Evolutionary conservation across 2,329 filamentous ascomycete species (phyloP), one percentile per base, ranked within the genome.

Genomic region (Colletotrichum phormii): DNA sequence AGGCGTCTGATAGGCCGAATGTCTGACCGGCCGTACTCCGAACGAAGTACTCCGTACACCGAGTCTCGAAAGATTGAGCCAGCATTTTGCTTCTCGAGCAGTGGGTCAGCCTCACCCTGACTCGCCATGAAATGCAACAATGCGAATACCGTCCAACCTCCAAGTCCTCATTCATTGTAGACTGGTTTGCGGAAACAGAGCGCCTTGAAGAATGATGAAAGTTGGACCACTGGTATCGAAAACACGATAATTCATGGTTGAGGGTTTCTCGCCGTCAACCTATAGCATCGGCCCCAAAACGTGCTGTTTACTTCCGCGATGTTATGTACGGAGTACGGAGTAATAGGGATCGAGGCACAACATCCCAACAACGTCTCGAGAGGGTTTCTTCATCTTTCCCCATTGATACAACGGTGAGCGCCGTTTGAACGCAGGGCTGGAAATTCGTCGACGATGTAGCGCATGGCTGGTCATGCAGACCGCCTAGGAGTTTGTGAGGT

Each of bases 401-500:
- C 26, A 24, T 49, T 66, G 64, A 58, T 31, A 37, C 49, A 64
- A 62, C 42, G 42, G 24, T 53, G 49, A 64, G 24, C 22, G 29
- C 49, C 24, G 53, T 55, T 55, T 15, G 15, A 29, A 53, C 13
- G 62, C 49, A 54, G 22, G 62, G 49, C 31, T 37, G 31, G 31
- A 13, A 42, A 13, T 53, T 37, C 62, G 22, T 64, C 29, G 66
- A 54, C 60, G 15, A 46, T 46, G 67, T 42, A 46, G 37, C 29
- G 60, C 61, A n/a, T 29, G 64, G 7, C 35, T 42, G 58, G 57
- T 58, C 54, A 59, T 72, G 58, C 53, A 68, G 69, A 69, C 64
- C 31, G 58, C 59, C 59, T 33, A 29, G 58, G 31, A 70, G 51
- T 35, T 29, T 49, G 26, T 7, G 1, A 64, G 22, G 18, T 11